A percentile compares a stretch with the other conserved stretches of the same genome.
These are phyloP conservation scores for Selenicereus undatus DNA, from an alignment of 148 eudicot genomes.

Conservation along the genomic window DNA sequence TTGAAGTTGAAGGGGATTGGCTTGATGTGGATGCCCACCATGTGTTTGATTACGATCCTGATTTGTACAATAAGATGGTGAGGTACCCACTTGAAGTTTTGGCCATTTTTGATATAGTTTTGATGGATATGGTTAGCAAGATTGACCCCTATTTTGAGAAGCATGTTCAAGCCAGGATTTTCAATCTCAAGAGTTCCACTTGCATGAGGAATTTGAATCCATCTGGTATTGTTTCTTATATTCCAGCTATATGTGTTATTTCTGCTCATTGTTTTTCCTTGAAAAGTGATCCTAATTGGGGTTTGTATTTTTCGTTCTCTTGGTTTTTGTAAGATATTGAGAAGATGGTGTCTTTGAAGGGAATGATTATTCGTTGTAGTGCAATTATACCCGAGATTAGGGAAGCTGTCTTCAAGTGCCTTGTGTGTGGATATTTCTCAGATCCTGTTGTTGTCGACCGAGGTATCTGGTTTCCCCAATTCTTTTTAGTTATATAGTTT, in stretches of 20 bases:
- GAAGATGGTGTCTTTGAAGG: conserved; percentile 94
- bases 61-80: conserved; percentile 89
- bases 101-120: conserved; percentile 91
- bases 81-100: conserved; percentile 94
- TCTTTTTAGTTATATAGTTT: not conserved
- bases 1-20: conserved; percentile 81
- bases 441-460: conserved; percentile 84
- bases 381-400: conserved; percentile 91
- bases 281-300: conserved; percentile 1
- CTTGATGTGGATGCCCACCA: conserved; percentile 88
- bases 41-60: conserved; percentile 83
- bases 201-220: conserved; percentile 95
- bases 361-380: conserved; percentile 92
- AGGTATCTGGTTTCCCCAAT: conserved; percentile 41
- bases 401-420: conserved; percentile 92
- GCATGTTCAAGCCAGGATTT: conserved; percentile 89
- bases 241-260: not conserved
- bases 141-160: conserved; percentile 70
- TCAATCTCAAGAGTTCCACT: conserved; percentile 70
- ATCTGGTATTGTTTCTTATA: conserved; percentile 47
- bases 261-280: not conserved
- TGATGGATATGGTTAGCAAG: conserved; percentile 85
- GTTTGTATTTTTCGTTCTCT: conserved; percentile 13
- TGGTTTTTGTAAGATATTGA: conserved; percentile 59
- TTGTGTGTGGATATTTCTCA: conserved; percentile 81